phyloP scores from a whole-genome alignment of 495 filamentous ascomycete species.

The Daldinia caldariorum region DNA sequence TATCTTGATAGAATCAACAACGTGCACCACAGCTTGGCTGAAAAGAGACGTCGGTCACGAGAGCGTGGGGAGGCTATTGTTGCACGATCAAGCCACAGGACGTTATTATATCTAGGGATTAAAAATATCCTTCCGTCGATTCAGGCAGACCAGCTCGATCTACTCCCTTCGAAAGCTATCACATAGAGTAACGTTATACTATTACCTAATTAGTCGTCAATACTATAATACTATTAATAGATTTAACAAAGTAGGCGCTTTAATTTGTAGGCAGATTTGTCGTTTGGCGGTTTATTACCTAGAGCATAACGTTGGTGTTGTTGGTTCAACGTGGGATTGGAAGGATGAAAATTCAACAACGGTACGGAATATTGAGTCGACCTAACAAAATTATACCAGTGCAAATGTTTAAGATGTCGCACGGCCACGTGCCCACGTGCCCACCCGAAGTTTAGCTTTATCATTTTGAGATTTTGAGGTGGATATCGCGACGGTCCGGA shows the following conservation, averaged over 20 bases:
- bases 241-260: neutral
- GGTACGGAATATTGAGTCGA: too few species aligned
- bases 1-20: neutral
- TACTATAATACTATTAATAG: neutral
- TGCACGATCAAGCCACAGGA: neutral
- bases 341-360: neutral
- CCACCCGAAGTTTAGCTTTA: neutral
- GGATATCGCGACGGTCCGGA: conserved; percentile 5
- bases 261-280: neutral
- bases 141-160: neutral
- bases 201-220: too few species aligned
- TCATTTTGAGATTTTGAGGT: neutral
- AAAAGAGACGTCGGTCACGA: conserved; percentile 29
- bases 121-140: neutral
- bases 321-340: neutral
- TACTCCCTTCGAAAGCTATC: neutral
- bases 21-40: neutral
- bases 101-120: neutral
- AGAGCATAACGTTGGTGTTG: neutral
- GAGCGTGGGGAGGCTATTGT: neutral
- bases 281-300: neutral
- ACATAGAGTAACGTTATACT: neutral
- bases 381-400: neutral
- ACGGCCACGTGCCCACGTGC: conserved; percentile 14
- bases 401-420: conserved; percentile 3